These are phyloP conservation scores for Lepiota venenata DNA, from an alignment of 768 basidiomycete species.

Conservation along the genomic window DNA sequence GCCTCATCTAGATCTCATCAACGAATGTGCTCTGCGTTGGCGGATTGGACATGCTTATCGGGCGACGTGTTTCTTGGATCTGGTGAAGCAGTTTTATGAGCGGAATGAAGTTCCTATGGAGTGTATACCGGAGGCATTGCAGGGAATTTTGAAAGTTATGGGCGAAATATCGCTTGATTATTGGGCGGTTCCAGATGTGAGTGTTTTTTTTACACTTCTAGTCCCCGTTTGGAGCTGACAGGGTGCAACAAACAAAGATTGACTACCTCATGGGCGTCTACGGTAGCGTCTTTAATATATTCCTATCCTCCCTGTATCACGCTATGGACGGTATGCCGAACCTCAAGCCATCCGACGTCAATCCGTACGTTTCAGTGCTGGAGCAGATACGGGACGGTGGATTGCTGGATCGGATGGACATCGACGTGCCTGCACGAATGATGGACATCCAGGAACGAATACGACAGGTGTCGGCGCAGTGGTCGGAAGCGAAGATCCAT, in stretches of 20 bases:
- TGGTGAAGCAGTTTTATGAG: constrained; percentile 86
- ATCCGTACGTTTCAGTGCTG: constrained; percentile 62
- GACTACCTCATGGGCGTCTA: constrained; percentile 70
- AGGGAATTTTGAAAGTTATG: constrained; percentile 65
- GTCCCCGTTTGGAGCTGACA: not conserved
- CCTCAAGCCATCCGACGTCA: constrained; percentile 68
- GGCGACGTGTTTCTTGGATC: constrained; percentile 75
- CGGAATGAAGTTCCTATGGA: constrained; percentile 90
- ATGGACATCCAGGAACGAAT: constrained; percentile 66
- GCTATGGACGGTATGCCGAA: constrained; percentile 73
- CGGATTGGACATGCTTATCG: constrained; percentile 79
- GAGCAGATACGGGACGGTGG: constrained; percentile 68
- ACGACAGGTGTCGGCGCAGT: constrained; percentile 53
- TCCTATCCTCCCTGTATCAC: constrained; percentile 83
- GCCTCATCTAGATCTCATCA: constrained; percentile 77
- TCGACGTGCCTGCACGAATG: constrained; percentile 67
- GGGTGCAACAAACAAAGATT: constrained; percentile 44
- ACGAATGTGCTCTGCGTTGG: constrained; percentile 89
- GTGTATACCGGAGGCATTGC: constrained; percentile 88
- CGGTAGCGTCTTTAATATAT: constrained; percentile 78
- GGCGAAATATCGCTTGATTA: constrained; percentile 66
- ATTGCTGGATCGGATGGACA: constrained; percentile 67
- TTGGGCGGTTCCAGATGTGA: constrained; percentile 83
- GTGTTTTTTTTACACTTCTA: constrained; percentile 28
- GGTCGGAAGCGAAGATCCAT: constrained; percentile 60